These are phyloP conservation scores for Cladosporium sp. DNA, from an alignment of 2,329 filamentous ascomycete species.

Conservation along the genomic window DNA sequence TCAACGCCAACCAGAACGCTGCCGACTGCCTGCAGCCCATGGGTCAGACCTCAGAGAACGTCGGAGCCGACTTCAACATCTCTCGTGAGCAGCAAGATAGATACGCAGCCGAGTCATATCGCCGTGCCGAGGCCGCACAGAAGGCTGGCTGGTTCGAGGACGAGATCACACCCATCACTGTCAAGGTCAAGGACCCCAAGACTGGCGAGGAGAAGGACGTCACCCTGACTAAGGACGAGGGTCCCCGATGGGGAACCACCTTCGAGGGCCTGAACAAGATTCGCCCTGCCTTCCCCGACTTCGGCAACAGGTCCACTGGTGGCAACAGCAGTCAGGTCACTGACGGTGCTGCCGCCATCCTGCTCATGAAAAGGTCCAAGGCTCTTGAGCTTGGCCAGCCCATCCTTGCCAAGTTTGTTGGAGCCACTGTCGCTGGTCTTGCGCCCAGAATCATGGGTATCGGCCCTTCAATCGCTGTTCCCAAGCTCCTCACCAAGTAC, in stretches of 20 bases:
- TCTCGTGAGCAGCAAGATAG: constrained; percentile 74
- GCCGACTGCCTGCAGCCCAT: constrained; percentile 88
- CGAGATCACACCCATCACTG: constrained; percentile 86
- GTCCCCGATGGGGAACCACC: constrained; percentile 85
- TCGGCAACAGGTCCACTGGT: constrained; percentile 79
- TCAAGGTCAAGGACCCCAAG: constrained; percentile 78
- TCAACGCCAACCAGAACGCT: constrained; percentile 68
- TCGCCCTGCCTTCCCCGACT: constrained; percentile 83
- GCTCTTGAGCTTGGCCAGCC: constrained; percentile 83
- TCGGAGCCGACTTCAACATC: constrained; percentile 85
- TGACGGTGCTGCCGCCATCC: constrained; percentile 82
- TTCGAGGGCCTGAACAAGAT: constrained; percentile 78
- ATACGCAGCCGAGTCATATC: constrained; percentile 83
- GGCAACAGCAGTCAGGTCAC: constrained; percentile 95
- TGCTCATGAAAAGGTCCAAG: constrained; percentile 91
- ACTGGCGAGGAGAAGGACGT: constrained; percentile 72
- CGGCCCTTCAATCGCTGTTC: constrained; percentile 65
- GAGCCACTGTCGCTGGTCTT: constrained; percentile 83
- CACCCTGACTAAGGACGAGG: constrained; percentile 81
- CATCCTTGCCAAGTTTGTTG: constrained; percentile 91
- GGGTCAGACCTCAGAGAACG: constrained; percentile 97
- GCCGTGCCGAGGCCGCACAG: constrained; percentile 81
- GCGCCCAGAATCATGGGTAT: constrained; percentile 97
- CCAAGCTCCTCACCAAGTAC: constrained; percentile 79
- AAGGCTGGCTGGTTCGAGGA: constrained; percentile 89